These are phyloP conservation scores for Deuterostichococcus epilithicus DNA, from an alignment of 139 green algal species.

Conservation along the genomic window DNA sequence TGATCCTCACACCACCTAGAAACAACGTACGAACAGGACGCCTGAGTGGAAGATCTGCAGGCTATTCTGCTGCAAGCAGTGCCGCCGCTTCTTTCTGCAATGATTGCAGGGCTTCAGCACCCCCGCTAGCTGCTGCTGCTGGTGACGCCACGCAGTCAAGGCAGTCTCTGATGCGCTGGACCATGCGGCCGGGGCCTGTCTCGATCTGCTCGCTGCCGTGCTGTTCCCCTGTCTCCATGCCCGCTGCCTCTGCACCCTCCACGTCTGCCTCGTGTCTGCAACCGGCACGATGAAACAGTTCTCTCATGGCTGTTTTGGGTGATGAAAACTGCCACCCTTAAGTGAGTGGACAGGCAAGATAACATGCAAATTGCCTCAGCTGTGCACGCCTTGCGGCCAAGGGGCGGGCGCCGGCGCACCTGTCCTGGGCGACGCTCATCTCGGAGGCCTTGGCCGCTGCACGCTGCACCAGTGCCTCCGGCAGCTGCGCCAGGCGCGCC, in stretches of 20 bases:
- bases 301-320: not conserved
- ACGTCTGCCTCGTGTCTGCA: not conserved
- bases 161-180: not conserved
- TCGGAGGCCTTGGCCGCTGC: slow-evolving; percentile 21
- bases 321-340: not conserved
- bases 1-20: too few relatives aligned
- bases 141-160: not conserved
- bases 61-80: too few relatives aligned
- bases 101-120: not conserved
- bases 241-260: not conserved
- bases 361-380: too few relatives aligned
- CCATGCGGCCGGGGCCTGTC: not conserved
- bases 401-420: not conserved
- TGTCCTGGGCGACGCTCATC: not conserved
- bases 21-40: too few relatives aligned
- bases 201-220: not conserved
- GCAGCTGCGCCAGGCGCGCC: slow-evolving; percentile 74
- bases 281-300: not conserved
- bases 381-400: not conserved
- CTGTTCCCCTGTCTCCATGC: too few relatives aligned
- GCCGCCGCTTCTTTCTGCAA: not conserved
- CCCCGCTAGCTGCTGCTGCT: not conserved
- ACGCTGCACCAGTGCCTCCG: slow-evolving; percentile 21
- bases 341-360: not conserved
- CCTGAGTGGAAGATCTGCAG: too few relatives aligned